Base-by-base conservation (phyloP, 192 early-diverging fungal genomes). In the Coemansia sp. region DNA sequence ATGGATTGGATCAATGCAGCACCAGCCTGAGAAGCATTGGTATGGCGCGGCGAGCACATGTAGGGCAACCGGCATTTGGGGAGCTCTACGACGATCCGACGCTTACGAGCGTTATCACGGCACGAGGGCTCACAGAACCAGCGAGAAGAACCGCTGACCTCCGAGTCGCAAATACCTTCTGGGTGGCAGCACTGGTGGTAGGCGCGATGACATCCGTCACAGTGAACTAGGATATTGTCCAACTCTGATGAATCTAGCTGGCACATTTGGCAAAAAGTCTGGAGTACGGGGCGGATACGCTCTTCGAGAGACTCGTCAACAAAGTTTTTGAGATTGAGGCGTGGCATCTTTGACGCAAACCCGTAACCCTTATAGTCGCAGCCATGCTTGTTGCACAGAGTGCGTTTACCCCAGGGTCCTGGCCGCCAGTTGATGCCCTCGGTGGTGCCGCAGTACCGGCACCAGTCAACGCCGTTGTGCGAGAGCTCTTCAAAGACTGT, bases 341-440 rank as follows among this genome's bases (percentile, higher is more conserved):
- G 89, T 44, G 92, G 91, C 77, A 91, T 82, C 70, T 94, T 96
- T 68, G 91, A 93, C 0, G 91, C 92, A 73, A 95, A 95, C 14
- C 95, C 95, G 72, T 95, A 96, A 35, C 95, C 95, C 79, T 95
- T 95, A 75, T 94, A 96, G 82, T 95, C 95, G 77, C 95, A 96
- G 59, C 95, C 95, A 75, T 96, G 95, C 82, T 95, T 95, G 78
- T 96, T 96, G 92, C 95, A 96, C 52, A 96, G 77, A 19, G 95
- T 94, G 68, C 92, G 90, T 83, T 95, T 95, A 42, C 95, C 95
- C 95, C 95, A 96, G 44, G 95, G 95, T 3, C 95, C 95, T 16
- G 92, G 95, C 33, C 95, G 89, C 92, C 92, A 91, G 86, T 96
- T 91, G 77, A 93, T 86, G 37, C 91, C 89, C 78, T 91, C 91